Evolutionary conservation across 176 grass and related monocot genomes (phyloP).

Genomic region (Musa troglodytarum): DNA sequence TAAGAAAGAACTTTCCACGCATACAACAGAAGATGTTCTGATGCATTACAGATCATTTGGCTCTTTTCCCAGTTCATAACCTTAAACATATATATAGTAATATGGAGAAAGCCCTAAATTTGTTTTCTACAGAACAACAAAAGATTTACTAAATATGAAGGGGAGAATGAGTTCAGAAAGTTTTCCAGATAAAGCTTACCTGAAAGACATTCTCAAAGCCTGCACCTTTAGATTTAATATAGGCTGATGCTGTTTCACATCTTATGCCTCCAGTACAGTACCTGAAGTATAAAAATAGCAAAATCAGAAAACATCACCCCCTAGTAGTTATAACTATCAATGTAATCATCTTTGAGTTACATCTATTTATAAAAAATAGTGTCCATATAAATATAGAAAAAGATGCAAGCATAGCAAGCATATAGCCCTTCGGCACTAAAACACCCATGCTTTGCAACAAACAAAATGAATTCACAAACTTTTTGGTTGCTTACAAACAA

Average conservation of each 20-base stretch:
- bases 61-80: neutral
- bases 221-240: conserved; percentile 83
- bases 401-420: neutral
- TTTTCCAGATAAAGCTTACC: conserved; percentile 24
- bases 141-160: neutral
- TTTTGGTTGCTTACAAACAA: too few relatives aligned
- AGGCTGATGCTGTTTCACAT: conserved; percentile 84
- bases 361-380: neutral
- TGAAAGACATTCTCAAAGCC: conserved; percentile 89
- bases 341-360: neutral
- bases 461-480: neutral
- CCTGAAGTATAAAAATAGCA: conserved; percentile 36
- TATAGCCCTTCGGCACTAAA: neutral
- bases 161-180: neutral
- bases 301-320: neutral
- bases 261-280: conserved; percentile 89
- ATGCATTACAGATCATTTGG: too few relatives aligned
- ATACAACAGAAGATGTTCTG: too few relatives aligned
- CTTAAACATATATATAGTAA: neutral
- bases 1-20: too few relatives aligned
- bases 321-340: neutral
- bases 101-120: neutral
- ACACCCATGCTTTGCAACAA: neutral
- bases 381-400: neutral
- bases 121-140: neutral